These are phyloP conservation scores for Mycena haematopus DNA, from an alignment of 768 basidiomycete genomes.

Conservation along the genomic window DNA sequence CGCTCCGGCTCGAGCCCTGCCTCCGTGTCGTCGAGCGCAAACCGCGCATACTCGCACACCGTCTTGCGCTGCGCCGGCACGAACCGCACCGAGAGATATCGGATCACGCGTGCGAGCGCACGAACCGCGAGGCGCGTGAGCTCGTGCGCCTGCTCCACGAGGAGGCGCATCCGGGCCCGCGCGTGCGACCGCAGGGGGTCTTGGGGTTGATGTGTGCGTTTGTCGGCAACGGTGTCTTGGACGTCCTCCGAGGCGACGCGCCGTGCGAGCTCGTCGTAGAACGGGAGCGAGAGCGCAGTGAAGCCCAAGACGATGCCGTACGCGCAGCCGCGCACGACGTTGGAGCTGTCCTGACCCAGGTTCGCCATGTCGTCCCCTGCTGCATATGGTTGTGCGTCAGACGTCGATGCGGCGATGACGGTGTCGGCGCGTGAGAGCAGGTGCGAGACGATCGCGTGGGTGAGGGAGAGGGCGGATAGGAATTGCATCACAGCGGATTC, in stretches of 20 bases:
- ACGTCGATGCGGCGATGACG: not conserved
- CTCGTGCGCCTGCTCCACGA: not conserved
- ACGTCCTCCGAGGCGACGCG: too few species aligned
- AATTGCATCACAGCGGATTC: not conserved
- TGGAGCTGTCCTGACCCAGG: not conserved
- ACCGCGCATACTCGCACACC: not conserved
- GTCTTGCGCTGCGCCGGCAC: not conserved
- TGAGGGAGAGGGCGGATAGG: not conserved
- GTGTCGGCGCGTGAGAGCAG: not conserved
- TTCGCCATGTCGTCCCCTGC: not conserved
- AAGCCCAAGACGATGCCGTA: not conserved
- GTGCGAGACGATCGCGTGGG: not conserved
- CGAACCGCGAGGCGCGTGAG: not conserved
- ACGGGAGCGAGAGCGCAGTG: not conserved
- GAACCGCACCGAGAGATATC: not conserved
- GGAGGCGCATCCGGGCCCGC: not conserved
- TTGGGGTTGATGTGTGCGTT: too few species aligned
- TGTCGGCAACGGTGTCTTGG: too few species aligned
- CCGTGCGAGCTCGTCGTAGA: not conserved
- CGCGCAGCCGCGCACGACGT: not conserved
- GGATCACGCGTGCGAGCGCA: not conserved
- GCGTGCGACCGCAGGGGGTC: too few species aligned
- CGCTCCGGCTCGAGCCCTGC: not conserved
- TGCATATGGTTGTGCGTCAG: not conserved
- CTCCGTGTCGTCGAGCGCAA: conserved; percentile 2